These are phyloP conservation scores for Gremmenia infestans DNA, from an alignment of 2,329 filamentous ascomycete genomes.

Conservation along the genomic window DNA sequence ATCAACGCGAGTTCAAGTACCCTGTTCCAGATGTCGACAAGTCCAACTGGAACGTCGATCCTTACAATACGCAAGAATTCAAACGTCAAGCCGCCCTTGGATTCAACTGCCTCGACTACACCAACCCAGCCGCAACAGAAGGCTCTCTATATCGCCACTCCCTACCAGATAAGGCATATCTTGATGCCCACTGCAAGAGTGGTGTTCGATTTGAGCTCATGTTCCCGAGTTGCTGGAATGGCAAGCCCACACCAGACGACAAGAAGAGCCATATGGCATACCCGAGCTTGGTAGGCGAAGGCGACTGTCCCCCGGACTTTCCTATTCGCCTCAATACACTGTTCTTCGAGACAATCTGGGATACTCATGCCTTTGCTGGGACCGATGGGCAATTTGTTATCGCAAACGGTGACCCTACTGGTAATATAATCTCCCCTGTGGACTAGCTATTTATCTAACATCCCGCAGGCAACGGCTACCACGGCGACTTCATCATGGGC, in stretches of 20 bases:
- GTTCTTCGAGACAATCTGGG: constrained; percentile 83
- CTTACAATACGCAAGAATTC: constrained; percentile 58
- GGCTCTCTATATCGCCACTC: constrained; percentile 75
- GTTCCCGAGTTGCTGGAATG: constrained; percentile 90
- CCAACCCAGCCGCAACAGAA: constrained; percentile 30
- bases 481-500: constrained; percentile 76
- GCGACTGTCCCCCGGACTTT: constrained; percentile 67
- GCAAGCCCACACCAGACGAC: constrained; percentile 49
- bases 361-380: constrained; percentile 60
- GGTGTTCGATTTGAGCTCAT: constrained; percentile 79
- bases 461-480: constrained; percentile 62
- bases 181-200: constrained; percentile 77
- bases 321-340: constrained; percentile 66
- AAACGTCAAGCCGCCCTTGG: constrained; percentile 78
- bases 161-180: constrained; percentile 71
- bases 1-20: constrained; percentile 62
- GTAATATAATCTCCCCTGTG: constrained; percentile 36
- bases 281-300: constrained; percentile 69
- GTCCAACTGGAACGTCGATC: constrained; percentile 58
- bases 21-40: constrained; percentile 63
- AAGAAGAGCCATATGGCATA: constrained; percentile 69
- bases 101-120: constrained; percentile 93
- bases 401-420: constrained; percentile 72
- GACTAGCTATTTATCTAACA: constrained; percentile 5
- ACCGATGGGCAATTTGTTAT: constrained; percentile 67